Evolutionary conservation across 345 rosid species (phyloP), one percentile per base, ranked within the genome.

Genomic region (Eucalyptus albens): DNA sequence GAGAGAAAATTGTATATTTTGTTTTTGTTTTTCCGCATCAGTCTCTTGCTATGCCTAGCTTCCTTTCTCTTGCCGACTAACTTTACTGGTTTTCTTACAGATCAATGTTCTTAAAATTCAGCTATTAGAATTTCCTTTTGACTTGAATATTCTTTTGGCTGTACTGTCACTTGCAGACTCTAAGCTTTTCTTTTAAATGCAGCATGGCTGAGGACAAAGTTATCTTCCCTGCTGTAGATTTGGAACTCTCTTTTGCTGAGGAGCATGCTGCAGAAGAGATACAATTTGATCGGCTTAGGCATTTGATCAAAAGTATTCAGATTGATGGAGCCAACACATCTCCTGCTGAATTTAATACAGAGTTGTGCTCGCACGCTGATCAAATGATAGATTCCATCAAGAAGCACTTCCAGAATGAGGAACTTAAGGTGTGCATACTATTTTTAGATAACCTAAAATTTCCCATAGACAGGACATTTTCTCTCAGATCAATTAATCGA

Each of bases 181-280:
- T 81, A 49, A 83, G 60, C 49, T 83, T 85, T 92, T 90, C 89
- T 33, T 56, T 53, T 91, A 69, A 53, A 90, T 91, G 87, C 95
- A 97, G 99, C 91, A 92, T 97, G 91, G 99, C 98, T 33, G 98
- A 97, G 93, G 99, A 95, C 90, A 94, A 95, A 88, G 93, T 97
- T 90, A 96, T 96, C 92, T 97, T 97, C 93, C 99, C 99, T 80
- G 98, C 98, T 42, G 94, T 97, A 91, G 97, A 94, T 91, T 95
- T 92, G 62, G 95, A 96, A 91, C 91, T 96, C 50, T 96, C 98
- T 83, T 97, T 96, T 91, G 91, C 88, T 42, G 93, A 94, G 91
- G 98, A 96, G 92, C 98, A 96, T 91, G 96, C 95, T 53, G 97
- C 96, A 93, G 98, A 96, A 93, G 96, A 96, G 93, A 94, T 89